Conservation (phyloP, 768 basidiomycete genomes). For the Phaffia tasmanica region DNA sequence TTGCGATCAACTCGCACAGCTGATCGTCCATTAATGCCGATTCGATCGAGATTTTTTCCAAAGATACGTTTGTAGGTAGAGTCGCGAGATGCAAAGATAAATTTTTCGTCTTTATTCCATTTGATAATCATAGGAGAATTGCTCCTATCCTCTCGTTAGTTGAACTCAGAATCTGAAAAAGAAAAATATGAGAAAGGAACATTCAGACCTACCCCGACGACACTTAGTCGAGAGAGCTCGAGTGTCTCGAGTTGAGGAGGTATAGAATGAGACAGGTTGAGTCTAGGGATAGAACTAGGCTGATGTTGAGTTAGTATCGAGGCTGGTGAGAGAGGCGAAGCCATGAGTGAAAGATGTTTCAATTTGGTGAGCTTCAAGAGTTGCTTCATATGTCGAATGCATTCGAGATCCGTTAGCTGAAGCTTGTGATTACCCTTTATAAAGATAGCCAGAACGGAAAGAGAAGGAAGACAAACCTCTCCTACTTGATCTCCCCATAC, state of each 20-base stretch:
- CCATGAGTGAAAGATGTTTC: slow-evolving; percentile 14
- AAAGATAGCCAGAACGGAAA: not conserved
- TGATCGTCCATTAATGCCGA: slow-evolving; percentile 14
- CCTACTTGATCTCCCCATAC: slow-evolving; percentile 25
- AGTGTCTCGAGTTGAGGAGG: slow-evolving; percentile 6
- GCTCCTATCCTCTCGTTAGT: not conserved
- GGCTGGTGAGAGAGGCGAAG: slow-evolving; percentile 16
- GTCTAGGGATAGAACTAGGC: slow-evolving; percentile 10
- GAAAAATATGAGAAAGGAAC: not conserved
- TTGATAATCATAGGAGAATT: not conserved
- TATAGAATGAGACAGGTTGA: slow-evolving; percentile 12
- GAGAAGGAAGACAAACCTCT: slow-evolving; percentile 1
- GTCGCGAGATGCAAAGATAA: slow-evolving; percentile 10
- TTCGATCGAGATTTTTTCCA: slow-evolving; percentile 16
- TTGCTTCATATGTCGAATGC: not conserved
- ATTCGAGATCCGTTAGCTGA: not conserved
- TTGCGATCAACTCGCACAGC: slow-evolving; percentile 4
- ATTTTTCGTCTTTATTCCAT: slow-evolving; percentile 12
- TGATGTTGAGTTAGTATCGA: slow-evolving; percentile 14
- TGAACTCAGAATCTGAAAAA: not conserved
- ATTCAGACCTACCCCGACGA: slow-evolving; percentile 8
- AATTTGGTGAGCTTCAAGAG: slow-evolving; percentile 14
- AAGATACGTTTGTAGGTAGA: slow-evolving; percentile 15
- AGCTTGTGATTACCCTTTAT: not conserved
- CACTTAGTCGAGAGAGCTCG: slow-evolving; percentile 8